Base-by-base conservation (phyloP, 495 filamentous ascomycete species). In the Podospora australis region DNA sequence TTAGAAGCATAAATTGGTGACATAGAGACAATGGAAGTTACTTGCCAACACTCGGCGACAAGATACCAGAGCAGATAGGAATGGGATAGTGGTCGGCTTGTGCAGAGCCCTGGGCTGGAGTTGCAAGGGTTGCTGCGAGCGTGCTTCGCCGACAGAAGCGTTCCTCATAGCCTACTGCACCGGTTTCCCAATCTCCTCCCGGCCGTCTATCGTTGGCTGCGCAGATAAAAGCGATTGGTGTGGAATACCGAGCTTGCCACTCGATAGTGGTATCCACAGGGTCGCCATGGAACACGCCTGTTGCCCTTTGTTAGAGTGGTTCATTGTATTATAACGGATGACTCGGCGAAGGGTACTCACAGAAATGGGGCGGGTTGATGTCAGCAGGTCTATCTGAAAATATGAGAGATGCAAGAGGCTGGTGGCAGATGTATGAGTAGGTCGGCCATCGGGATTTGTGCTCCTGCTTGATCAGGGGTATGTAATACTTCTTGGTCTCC, bases 101-200 rank as follows among this genome's bases (percentile, higher is more conserved):
- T 9, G 54, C 43, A 21, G 67, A 71, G 17, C 60, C 59, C 8
- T 63, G 62, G 34, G 67, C 77, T 6, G 80, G 77, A 16, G 77
- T 81, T 17, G 64, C 72, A 20, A 89, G 67, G 2, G 79, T 73
- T 7, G 80, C 76, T 8, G 81, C 78, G 25, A 89, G 79, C 45
- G 82, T 88, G 60, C 82, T 86, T 46, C 85, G 72, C 46, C 84
- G 71, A 55, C 81, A 82, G 17, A 89, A 74, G 30, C 78, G 79
- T 58, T 88, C 64, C 48, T 89, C 85, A 23, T 83, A 85, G 16
- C 82, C 82, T 46, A 83, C 78, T 26, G 75, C 70, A 21, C 82
- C 83, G 4, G 81, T 84, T 54, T 88, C 84, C 85, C 85, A 89
- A 49, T 87, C 85, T 2, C 85, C 85, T 0, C 85, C 85, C 1